These are phyloP conservation scores for Solanum stenotomum DNA, from an alignment of 257 asterid genomes.

Conservation along the genomic window DNA sequence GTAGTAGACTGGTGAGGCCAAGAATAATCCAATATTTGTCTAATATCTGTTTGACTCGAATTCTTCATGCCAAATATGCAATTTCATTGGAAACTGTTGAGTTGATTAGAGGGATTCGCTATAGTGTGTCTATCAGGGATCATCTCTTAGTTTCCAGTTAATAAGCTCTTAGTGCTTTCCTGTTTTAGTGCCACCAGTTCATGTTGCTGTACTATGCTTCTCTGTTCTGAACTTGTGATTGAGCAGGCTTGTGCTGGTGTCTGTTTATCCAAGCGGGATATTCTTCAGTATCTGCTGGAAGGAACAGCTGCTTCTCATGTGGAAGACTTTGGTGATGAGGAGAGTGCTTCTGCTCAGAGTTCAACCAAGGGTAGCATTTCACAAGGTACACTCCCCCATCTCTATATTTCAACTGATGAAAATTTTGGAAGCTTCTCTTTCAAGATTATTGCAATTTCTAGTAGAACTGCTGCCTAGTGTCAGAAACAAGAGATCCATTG, in stretches of 20 bases:
- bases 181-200: background rate
- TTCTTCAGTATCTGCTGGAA: conserved; percentile 39
- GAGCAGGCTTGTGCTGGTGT: conserved; percentile 63
- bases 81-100: background rate
- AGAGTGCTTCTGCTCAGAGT: conserved; percentile 17
- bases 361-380: conserved; percentile 11
- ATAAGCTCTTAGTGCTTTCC: background rate
- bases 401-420: background rate
- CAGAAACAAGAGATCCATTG: background rate
- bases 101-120: background rate
- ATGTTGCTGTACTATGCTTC: background rate
- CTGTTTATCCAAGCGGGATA: conserved; percentile 53
- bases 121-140: background rate
- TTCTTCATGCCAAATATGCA: background rate
- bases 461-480: background rate
- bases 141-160: background rate
- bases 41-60: background rate
- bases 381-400: conserved; percentile 26
- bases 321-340: conserved; percentile 41
- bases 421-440: background rate
- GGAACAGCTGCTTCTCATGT: conserved; percentile 69
- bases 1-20: background rate
- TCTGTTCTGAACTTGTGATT: conserved; percentile 11
- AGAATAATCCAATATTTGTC: background rate
- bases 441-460: background rate